These are phyloP conservation scores for Rhinocladiella mackenziei DNA, from an alignment of 2,329 filamentous ascomycete genomes.

Conservation along the genomic window DNA sequence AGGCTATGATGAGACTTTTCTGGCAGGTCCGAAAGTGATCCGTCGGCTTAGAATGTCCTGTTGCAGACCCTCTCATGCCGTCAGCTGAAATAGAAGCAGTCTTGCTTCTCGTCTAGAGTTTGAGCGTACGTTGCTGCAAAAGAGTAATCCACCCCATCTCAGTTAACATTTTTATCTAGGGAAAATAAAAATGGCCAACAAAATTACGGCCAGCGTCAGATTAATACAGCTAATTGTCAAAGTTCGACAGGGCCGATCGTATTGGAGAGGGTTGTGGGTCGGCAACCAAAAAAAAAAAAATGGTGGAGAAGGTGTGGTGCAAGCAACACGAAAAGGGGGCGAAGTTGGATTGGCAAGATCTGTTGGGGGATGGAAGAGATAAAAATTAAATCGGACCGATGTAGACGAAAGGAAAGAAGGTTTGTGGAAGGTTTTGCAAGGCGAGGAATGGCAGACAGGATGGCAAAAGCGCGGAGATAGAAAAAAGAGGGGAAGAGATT, in stretches of 20 bases:
- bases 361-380: no score
- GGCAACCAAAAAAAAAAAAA: no score
- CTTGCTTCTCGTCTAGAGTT: neutral
- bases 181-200: neutral
- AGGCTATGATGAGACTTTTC: slow-evolving; percentile 2
- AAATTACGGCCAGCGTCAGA: neutral
- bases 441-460: neutral
- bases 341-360: no score
- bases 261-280: no score
- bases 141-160: neutral
- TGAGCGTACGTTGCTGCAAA: neutral
- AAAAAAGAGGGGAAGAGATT: neutral
- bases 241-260: slow-evolving; percentile 2
- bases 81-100: slow-evolving; percentile 1
- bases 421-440: no score
- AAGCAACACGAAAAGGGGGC: no score
- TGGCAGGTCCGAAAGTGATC: slow-evolving; percentile 1
- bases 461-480: neutral
- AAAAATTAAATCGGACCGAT: no score
- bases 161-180: neutral
- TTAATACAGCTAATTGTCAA: no score
- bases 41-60: slow-evolving; percentile 2
- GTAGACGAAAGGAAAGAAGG: no score
- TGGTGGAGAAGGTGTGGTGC: no score
- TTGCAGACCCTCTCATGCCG: slow-evolving; percentile 4